Conservation (phyloP, 2,329 filamentous ascomycete genomes). For the Colletotrichum viniferum region DNA sequence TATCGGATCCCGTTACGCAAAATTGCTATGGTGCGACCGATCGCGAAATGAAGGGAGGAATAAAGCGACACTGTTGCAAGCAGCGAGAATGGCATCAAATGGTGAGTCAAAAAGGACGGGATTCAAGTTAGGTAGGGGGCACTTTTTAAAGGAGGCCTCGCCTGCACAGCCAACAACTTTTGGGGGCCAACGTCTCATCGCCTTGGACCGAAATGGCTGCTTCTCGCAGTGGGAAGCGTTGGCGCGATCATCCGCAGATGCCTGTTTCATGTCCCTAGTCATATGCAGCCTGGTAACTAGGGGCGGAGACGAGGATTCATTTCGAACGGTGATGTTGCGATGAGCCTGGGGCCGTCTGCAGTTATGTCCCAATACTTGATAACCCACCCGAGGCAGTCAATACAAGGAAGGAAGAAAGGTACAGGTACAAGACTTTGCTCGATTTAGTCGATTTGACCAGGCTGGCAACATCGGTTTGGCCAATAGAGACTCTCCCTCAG, state of each 20-base stretch:
- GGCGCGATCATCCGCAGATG: not conserved
- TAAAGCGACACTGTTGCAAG: not conserved
- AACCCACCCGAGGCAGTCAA: too few species aligned
- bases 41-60: not conserved
- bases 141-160: not conserved
- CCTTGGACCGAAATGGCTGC: not conserved
- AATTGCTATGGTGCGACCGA: not conserved
- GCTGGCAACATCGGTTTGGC: not conserved
- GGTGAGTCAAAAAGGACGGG: fast-evolving
- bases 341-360: not conserved
- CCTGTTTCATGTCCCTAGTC: not conserved
- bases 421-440: not conserved
- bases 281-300: not conserved
- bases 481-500: not conserved
- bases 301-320: not conserved
- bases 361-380: not conserved
- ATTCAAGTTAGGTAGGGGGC: not conserved
- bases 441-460: not conserved
- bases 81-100: not conserved
- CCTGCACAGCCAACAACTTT: not conserved
- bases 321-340: not conserved
- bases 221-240: not conserved
- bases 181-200: not conserved
- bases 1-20: fast-evolving
- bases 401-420: not conserved